phyloP scores from a whole-genome alignment of 768 basidiomycete species.

The Termitomyces sp. region DNA sequence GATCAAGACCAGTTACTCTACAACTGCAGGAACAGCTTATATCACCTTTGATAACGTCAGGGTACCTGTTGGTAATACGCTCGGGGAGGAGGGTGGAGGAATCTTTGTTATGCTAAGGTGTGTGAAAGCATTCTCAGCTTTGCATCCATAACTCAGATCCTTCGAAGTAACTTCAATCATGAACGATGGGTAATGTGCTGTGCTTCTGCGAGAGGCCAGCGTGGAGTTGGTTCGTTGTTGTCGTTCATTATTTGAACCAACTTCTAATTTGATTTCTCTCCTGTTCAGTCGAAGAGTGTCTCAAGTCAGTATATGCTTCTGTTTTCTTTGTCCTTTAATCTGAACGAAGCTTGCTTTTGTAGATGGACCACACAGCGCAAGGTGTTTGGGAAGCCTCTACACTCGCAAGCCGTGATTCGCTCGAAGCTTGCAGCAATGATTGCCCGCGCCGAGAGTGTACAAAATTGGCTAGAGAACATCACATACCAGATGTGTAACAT shows the following conservation, averaged over 20 bases:
- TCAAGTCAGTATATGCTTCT: constrained; percentile 46
- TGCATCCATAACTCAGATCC: background rate
- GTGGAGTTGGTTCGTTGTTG: constrained; percentile 14
- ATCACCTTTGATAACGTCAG: constrained; percentile 82
- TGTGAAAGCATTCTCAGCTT: background rate
- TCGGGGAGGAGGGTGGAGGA: constrained; percentile 42
- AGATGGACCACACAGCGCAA: constrained; percentile 88
- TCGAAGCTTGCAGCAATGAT: constrained; percentile 90
- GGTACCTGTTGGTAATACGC: constrained; percentile 84
- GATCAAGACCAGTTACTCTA: constrained; percentile 65
- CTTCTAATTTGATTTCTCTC: background rate
- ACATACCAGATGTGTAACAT: constrained; percentile 89
- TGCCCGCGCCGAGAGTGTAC: constrained; percentile 55
- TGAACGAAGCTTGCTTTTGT: background rate
- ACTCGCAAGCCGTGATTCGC: constrained; percentile 83
- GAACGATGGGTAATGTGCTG: constrained; percentile 82
- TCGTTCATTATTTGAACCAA: background rate
- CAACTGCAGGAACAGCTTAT: constrained; percentile 82
- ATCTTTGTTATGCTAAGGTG: constrained; percentile 30
- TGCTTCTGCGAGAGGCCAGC: constrained; percentile 19
- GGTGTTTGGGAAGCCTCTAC: constrained; percentile 87
- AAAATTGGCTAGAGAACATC: constrained; percentile 83
- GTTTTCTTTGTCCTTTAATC: background rate
- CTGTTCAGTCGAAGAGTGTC: constrained; percentile 70
- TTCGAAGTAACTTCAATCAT: constrained; percentile 82